Evolutionary conservation across 2,329 filamentous ascomycete species (phyloP).

Genomic region (Dryadomyces quercivorus): DNA sequence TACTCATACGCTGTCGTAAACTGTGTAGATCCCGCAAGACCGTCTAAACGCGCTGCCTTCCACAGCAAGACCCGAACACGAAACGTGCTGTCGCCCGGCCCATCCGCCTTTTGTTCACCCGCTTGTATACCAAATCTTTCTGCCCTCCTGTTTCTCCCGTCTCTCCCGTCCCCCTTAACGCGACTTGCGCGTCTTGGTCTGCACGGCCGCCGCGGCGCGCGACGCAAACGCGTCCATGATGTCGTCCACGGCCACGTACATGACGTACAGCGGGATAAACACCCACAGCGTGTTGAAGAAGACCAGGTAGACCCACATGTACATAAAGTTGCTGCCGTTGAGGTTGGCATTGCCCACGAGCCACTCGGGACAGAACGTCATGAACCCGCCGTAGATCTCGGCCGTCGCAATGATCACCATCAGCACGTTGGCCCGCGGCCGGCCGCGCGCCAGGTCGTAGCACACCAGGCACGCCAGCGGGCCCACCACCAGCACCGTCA

Average conservation of each 20-base stretch:
- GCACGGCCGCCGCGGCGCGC: constrained; percentile 18
- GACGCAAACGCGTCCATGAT: constrained; percentile 41
- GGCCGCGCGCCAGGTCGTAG: constrained; percentile 43
- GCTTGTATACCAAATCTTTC: no score
- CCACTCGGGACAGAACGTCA: constrained; percentile 63
- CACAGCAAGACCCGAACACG: no score
- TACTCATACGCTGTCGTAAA: no score
- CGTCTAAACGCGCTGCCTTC: no score
- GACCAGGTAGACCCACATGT: constrained; percentile 53
- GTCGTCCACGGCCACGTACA: constrained; percentile 41
- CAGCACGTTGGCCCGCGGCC: constrained; percentile 43
- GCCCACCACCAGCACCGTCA: constrained; percentile 52
- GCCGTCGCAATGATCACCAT: constrained; percentile 54
- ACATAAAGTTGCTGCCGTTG: constrained; percentile 56
- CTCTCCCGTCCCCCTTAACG: not conserved
- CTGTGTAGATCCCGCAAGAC: no score
- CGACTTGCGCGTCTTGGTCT: constrained; percentile 18
- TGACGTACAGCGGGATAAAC: constrained; percentile 45
- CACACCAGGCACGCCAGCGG: constrained; percentile 48
- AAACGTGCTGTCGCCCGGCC: no score
- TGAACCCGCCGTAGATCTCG: constrained; percentile 57
- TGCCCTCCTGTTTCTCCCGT: no score
- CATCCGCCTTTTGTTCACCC: no score
- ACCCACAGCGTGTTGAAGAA: constrained; percentile 63
- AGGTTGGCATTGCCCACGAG: constrained; percentile 49